These are phyloP conservation scores for Aspergillus luchuensis DNA, from an alignment of 2,329 filamentous ascomycete genomes.

Conservation along the genomic window DNA sequence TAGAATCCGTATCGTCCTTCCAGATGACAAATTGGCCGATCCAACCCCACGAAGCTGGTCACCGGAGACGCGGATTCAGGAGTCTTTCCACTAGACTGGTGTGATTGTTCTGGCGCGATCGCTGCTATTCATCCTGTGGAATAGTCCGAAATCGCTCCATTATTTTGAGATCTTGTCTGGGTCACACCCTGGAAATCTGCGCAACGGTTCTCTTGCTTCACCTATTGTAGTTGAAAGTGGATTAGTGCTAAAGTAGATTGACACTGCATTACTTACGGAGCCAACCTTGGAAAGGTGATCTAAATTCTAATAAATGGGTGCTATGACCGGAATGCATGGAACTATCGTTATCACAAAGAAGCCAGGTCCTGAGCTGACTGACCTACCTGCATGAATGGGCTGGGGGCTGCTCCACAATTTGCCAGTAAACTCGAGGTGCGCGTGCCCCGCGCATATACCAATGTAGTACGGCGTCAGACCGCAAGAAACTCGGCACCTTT, in stretches of 20 bases:
- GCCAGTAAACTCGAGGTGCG: not conserved
- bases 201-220: not conserved
- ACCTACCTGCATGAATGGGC: conserved; percentile 4
- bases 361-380: conserved; percentile 8
- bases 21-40: conserved; percentile 41
- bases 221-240: not conserved
- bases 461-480: conserved; percentile 1
- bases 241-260: not conserved
- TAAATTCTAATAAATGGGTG: not conserved
- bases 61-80: conserved; percentile 25
- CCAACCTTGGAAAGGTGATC: not conserved
- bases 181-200: not conserved
- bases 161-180: not conserved
- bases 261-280: not conserved
- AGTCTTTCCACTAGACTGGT: conserved; percentile 12
- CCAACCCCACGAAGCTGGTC: conserved; percentile 36
- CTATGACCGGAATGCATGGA: not conserved
- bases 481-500: not conserved
- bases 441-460: conserved; percentile 4
- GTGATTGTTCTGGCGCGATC: conserved; percentile 19
- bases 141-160: conserved; percentile 19
- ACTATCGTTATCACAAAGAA: conserved; percentile 1
- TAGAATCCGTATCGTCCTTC: conserved; percentile 36
- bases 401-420: conserved; percentile 4
- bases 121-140: conserved; percentile 13